Evolutionary conservation across 768 basidiomycete species (phyloP), one percentile per base, ranked within the genome.

Genomic region (Lactarius sanguifluus): DNA sequence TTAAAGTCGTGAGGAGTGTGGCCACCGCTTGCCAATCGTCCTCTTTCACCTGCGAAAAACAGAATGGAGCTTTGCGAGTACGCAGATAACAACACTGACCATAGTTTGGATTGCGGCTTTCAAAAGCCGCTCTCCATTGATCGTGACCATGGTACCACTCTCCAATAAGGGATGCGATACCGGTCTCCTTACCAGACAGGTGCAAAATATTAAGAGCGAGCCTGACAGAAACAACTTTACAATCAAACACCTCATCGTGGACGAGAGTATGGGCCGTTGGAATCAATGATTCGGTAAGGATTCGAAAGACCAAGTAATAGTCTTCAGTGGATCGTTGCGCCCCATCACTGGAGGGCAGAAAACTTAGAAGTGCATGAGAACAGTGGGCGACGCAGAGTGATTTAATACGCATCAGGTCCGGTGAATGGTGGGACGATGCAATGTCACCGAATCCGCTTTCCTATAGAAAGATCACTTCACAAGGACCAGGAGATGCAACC

Each of bases 271-370:
- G 79, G 1, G 83, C 74, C 68, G 85, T 84, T 5, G 82, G 82
- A 5, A 88, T 75, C 25, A 85, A 76, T 36, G 81, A 80, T 18
- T 75, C 81, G 45, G 81, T 78, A 12, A 86, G 66, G 7, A 83
- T 30, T 5, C 71, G 65, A 10, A 81, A 72, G 18, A 82, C 74
- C 40, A 75, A 69, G 18, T 74, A 71, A 1, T 73, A 75, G 62
- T 81, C 76, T 13, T 52, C 62, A 1, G 63, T 60, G 7, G 66
- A 61, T 15, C 68, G 61, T 47, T 62, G 45, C 4, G 62, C 23
- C 34, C 71, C 68, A 56, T 70, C 67, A 32, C 70, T 71, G 30
- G 62, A 71, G n/a, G 64, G 72, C 6, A 81, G 70, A 43, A 81
- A 59, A 28, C 67, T 59, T 28, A 78, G 65, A 61, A 77, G 67